Evolutionary conservation across 2,329 filamentous ascomycete species (phyloP), one percentile per base, ranked within the genome.

Genomic region (Diaporthe sp.): DNA sequence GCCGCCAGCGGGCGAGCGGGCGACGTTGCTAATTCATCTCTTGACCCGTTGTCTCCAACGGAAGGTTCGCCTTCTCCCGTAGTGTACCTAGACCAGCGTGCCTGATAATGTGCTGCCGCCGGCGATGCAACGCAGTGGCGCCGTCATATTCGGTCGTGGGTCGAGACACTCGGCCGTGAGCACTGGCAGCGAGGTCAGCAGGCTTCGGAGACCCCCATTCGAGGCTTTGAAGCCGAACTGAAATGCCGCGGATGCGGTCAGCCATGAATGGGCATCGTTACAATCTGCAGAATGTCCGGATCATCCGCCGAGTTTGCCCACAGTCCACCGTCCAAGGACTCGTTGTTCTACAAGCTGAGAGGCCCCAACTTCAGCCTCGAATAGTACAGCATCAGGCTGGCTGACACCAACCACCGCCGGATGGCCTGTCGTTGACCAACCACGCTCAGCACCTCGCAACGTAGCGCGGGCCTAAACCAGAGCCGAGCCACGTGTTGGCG

Each of bases 401-500:
- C 31, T 51, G 59, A 39, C 37, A 67, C 39, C 44, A 51, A 55
- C 49, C n/a, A 39, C 10, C n/a, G 31, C 15, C 42, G 28, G 49
- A 28, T 37, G 17, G 37, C 57, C 59, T 37, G 57, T 39, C 6
- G 13, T 37, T 44, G 51, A 39, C 17, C 42, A 39, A 46, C 55
- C 68, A 55, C 37, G 58, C 22, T 17, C 42, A 67, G 17, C 59
- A 59, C 25, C 34, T 46, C 10, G 37, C 58, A 75, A 75, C 73
- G 58, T 72, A 49, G 61, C 28, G 73, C 67, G 49, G 67, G 13
- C 44, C 61, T 49, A 61, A 49, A 55, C 22, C 46, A 76, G 37
- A 25, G 17, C 34, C 62, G 25, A 53, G 70, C 74, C 74, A 75
- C 74, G 71, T 75, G 62, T 73, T 55, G 58, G 17, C n/a, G 42